Evolutionary conservation across 192 early-diverging fungal genomes (phyloP).

Genomic region (Geranomyces michiganensis): DNA sequence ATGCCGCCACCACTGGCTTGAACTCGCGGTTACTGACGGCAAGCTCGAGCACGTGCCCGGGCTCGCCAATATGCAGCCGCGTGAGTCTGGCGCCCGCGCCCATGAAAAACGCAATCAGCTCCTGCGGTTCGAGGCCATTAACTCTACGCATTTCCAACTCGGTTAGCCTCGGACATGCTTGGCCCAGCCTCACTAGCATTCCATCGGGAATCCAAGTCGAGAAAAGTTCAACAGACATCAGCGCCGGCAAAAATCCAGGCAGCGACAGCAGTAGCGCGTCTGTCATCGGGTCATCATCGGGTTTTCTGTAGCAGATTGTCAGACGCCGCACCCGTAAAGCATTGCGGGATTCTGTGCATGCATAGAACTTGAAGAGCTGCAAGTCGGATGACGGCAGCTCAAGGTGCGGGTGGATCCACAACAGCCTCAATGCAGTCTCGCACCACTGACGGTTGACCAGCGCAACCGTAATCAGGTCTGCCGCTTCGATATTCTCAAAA

Average conservation of each 20-base stretch:
- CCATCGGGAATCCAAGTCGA: background rate
- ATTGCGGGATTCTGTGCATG: background rate
- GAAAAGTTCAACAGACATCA: background rate
- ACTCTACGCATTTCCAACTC: background rate
- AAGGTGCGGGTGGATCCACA: conserved; percentile 6
- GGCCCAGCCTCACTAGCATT: background rate
- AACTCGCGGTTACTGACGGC: background rate
- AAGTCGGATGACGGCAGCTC: too few species aligned
- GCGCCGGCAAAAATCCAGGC: background rate
- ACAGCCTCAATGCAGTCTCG: background rate
- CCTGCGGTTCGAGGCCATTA: background rate
- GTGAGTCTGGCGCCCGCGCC: background rate
- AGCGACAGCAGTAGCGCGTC: background rate
- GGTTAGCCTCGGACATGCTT: background rate
- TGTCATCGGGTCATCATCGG: background rate
- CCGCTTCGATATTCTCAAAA: background rate
- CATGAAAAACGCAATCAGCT: background rate
- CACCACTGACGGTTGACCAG: background rate
- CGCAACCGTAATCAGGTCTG: background rate
- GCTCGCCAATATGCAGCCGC: background rate
- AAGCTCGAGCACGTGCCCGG: background rate
- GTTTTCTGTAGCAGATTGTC: background rate
- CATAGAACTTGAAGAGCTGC: conserved; percentile 11
- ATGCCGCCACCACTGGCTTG: background rate
- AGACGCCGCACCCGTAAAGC: too few species aligned